These are phyloP conservation scores for Salix caprea DNA, from an alignment of 345 rosid genomes.

Conservation along the genomic window DNA sequence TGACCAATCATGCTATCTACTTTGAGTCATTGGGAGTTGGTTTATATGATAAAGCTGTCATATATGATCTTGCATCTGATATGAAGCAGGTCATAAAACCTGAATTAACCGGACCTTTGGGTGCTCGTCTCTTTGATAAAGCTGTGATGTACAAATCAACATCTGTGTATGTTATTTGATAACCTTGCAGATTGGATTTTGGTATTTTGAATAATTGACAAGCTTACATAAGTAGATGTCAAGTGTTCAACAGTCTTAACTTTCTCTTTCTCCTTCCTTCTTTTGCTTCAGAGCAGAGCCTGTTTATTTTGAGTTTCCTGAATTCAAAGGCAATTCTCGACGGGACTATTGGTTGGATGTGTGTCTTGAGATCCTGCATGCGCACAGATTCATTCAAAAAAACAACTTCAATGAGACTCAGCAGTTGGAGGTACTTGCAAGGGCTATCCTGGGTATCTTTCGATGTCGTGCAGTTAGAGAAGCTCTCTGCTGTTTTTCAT, in stretches of 20 bases:
- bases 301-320: slow-evolving; percentile 82
- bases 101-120: slow-evolving; percentile 89
- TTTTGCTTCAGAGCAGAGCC: slow-evolving; percentile 58
- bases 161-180: slow-evolving; percentile 51
- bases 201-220: neutral
- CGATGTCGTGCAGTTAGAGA: slow-evolving; percentile 77
- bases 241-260: neutral
- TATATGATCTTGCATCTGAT: slow-evolving; percentile 74
- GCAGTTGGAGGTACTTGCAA: slow-evolving; percentile 63
- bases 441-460: slow-evolving; percentile 68
- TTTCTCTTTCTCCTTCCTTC: slow-evolving; percentile 3
- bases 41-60: slow-evolving; percentile 61
- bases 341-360: slow-evolving; percentile 90
- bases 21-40: slow-evolving; percentile 90
- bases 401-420: slow-evolving; percentile 60
- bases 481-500: slow-evolving; percentile 68
- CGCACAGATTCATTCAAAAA: slow-evolving; percentile 63
- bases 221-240: neutral
- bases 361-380: slow-evolving; percentile 73
- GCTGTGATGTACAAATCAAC: slow-evolving; percentile 91
- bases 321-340: slow-evolving; percentile 85
- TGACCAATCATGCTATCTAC: slow-evolving; percentile 76
- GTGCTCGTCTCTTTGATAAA: slow-evolving; percentile 93
- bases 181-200: slow-evolving; percentile 8
- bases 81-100: slow-evolving; percentile 84